These are phyloP conservation scores for Microcera coccophila DNA, from an alignment of 2,329 filamentous ascomycete genomes.

Conservation along the genomic window DNA sequence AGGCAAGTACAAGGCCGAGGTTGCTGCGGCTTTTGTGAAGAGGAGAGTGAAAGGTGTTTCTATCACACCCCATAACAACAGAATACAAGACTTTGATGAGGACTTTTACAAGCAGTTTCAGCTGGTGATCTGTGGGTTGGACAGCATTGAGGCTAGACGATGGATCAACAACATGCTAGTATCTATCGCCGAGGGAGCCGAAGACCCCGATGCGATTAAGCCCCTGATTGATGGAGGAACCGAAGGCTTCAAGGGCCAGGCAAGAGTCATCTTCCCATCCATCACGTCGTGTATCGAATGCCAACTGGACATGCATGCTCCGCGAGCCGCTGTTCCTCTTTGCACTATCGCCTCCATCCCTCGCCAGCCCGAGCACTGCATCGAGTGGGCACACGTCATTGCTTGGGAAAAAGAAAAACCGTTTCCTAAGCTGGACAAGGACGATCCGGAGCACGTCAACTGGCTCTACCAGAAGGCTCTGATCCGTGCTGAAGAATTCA, in stretches of 20 bases:
- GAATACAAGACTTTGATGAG: constrained; percentile 95
- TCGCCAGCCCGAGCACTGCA: constrained; percentile 93
- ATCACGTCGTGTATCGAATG: constrained; percentile 97
- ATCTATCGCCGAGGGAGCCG: constrained; percentile 74
- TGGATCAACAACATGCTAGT: constrained; percentile 98
- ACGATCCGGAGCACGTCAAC: constrained; percentile 94
- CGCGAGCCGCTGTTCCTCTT: constrained; percentile 91
- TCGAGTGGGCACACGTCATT: constrained; percentile 98
- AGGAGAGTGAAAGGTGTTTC: constrained; percentile 82
- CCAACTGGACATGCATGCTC: constrained; percentile 96
- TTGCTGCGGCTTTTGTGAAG: constrained; percentile 88
- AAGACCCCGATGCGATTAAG: constrained; percentile 81
- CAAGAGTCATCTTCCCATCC: constrained; percentile 84
- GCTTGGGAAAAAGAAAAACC: constrained; percentile 88
- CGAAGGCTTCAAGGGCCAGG: constrained; percentile 97
- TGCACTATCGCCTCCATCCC: constrained; percentile 96
- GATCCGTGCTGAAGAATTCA: constrained; percentile 77
- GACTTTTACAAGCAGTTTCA: constrained; percentile 97
- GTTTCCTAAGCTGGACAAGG: constrained; percentile 84
- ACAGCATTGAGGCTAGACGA: constrained; percentile 94
- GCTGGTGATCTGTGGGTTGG: constrained; percentile 86
- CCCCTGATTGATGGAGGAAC: constrained; percentile 95
- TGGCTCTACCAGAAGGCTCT: constrained; percentile 91
- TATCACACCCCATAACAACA: constrained; percentile 90
- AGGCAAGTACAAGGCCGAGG: constrained; percentile 88